A percentile compares a stretch with the other conserved stretches of the same genome.
Evolutionary conservation across 768 basidiomycete species (phyloP).

Genomic region (Mycena belliarum): DNA sequence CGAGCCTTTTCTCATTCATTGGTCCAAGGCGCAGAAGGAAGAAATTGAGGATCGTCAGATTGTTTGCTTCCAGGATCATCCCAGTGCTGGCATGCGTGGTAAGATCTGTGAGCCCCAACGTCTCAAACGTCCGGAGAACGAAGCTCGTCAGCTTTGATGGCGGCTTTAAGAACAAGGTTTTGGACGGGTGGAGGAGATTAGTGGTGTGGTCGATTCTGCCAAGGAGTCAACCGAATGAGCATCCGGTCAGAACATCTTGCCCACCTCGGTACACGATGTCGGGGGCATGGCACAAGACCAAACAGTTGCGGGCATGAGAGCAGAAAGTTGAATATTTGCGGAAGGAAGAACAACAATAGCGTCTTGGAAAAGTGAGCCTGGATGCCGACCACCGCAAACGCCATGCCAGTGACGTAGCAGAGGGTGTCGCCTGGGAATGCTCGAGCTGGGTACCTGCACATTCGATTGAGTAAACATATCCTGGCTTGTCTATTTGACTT

Average conservation of each 20-base stretch:
- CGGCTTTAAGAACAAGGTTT: constrained; percentile 56
- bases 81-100: constrained; percentile 55
- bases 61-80: constrained; percentile 70
- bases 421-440: constrained; percentile 96
- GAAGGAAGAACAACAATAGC: constrained; percentile 92
- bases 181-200: constrained; percentile 79
- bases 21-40: constrained; percentile 80
- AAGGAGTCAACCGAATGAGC: background rate
- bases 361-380: constrained; percentile 98
- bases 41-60: constrained; percentile 89
- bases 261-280: constrained; percentile 90
- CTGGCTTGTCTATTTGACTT: constrained; percentile 27
- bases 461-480: constrained; percentile 1
- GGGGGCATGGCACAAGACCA: constrained; percentile 88
- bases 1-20: constrained; percentile 82
- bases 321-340: constrained; percentile 97
- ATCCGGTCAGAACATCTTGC: constrained; percentile 21
- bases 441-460: constrained; percentile 87
- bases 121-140: constrained; percentile 59
- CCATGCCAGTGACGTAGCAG: constrained; percentile 98
- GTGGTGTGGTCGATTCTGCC: constrained; percentile 73
- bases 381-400: constrained; percentile 96
- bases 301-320: constrained; percentile 94
- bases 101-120: constrained; percentile 68
- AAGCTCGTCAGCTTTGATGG: constrained; percentile 56